Evolutionary conservation across 225 moss, liverwort and hornwort species (phyloP).

Genomic region (Bryum argenteum): DNA sequence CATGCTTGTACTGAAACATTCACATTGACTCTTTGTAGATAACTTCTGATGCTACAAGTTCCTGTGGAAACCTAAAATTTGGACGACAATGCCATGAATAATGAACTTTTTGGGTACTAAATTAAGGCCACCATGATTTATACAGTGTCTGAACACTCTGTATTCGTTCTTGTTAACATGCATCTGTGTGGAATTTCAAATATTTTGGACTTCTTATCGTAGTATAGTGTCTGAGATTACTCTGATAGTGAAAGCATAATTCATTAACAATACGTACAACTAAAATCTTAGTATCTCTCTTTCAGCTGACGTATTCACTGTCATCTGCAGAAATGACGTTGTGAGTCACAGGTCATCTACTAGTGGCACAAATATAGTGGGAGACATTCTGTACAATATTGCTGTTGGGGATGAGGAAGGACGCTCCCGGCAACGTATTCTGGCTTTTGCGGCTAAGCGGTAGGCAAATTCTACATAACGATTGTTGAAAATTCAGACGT

Average conservation of each 20-base stretch:
- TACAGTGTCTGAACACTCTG: slow-evolving; percentile 6
- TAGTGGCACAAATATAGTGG: slow-evolving; percentile 61
- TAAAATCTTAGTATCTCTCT: slow-evolving; percentile 7
- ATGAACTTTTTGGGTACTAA: slow-evolving; percentile 49
- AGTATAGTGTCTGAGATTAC: slow-evolving; percentile 18
- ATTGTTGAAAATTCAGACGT: slow-evolving; percentile 18
- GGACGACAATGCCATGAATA: slow-evolving; percentile 49
- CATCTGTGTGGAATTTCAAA: slow-evolving; percentile 9
- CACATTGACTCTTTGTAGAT: slow-evolving; percentile 45
- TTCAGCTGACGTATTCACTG: slow-evolving; percentile 24
- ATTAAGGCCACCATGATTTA: slow-evolving; percentile 30
- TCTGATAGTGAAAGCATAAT: not conserved
- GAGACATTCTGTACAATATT: slow-evolving; percentile 65
- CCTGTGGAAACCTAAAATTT: slow-evolving; percentile 44
- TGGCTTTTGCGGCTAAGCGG: slow-evolving; percentile 72
- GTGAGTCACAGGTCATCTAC: slow-evolving; percentile 59
- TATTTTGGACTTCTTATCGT: not conserved
- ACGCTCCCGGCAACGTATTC: slow-evolving; percentile 64
- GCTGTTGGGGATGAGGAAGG: slow-evolving; percentile 75
- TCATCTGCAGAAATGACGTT: slow-evolving; percentile 49
- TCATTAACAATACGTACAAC: not conserved
- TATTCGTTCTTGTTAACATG: slow-evolving; percentile 7
- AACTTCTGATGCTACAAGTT: slow-evolving; percentile 44
- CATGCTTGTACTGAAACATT: slow-evolving; percentile 32
- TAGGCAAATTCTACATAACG: slow-evolving; percentile 31